These are phyloP conservation scores for Neobulgaria alba DNA, from an alignment of 2,329 filamentous ascomycete genomes.

Conservation along the genomic window DNA sequence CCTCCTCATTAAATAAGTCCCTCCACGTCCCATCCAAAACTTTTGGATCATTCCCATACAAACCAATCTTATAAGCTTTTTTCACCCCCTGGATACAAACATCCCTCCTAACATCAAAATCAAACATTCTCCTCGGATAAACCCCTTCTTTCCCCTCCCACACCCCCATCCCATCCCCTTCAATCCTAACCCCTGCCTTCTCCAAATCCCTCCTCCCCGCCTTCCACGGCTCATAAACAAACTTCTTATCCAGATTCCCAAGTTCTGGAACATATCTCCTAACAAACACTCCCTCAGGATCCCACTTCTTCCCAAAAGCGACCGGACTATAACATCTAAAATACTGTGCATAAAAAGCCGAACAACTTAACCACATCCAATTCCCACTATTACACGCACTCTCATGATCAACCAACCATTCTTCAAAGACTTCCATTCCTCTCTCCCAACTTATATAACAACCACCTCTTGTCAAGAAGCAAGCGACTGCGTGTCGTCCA, in stretches of 20 bases:
- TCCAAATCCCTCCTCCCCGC: slow-evolving; percentile 60
- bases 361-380: slow-evolving; percentile 71
- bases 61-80: slow-evolving; percentile 54
- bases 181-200: slow-evolving; percentile 55
- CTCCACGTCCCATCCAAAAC: slow-evolving; percentile 54
- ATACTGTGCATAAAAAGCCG: slow-evolving; percentile 67
- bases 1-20: slow-evolving; percentile 35
- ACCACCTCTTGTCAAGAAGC: slow-evolving; percentile 70
- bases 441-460: slow-evolving; percentile 75
- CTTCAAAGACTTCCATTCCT: slow-evolving; percentile 70
- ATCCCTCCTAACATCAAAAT: slow-evolving; percentile 55
- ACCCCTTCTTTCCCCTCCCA: slow-evolving; percentile 38
- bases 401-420: slow-evolving; percentile 68
- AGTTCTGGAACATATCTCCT: slow-evolving; percentile 61
- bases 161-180: slow-evolving; percentile 40
- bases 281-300: slow-evolving; percentile 57
- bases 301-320: slow-evolving; percentile 68
- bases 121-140: slow-evolving; percentile 73
- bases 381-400: slow-evolving; percentile 65
- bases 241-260: slow-evolving; percentile 51
- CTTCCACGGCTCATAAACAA: slow-evolving; percentile 75
- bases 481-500: slow-evolving; percentile 68
- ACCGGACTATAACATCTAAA: slow-evolving; percentile 63
- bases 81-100: slow-evolving; percentile 62
- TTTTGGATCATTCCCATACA: slow-evolving; percentile 54